Conservation (phyloP, 192 early-diverging fungal species). For the Spizellomyces punctatus region DNA sequence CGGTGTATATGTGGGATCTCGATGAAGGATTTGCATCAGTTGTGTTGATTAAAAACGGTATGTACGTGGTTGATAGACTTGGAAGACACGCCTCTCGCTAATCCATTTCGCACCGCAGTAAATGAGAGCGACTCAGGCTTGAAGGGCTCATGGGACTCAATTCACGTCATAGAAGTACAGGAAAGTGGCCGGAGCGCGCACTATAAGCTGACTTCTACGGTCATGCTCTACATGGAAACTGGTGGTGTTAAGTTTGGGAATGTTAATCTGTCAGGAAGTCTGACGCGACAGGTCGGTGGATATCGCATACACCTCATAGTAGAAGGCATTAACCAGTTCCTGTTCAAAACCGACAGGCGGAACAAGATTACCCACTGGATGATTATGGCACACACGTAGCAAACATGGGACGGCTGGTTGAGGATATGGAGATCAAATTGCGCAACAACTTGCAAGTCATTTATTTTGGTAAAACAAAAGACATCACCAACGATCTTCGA, state of each 20-base stretch:
- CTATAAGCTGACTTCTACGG: conserved; percentile 95
- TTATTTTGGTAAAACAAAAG: conserved; percentile 97
- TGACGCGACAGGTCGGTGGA: conserved; percentile 82
- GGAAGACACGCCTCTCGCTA: not conserved
- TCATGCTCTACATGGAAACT: conserved; percentile 91
- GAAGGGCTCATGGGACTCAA: conserved; percentile 95
- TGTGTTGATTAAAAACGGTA: conserved; percentile 95
- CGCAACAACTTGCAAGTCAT: conserved; percentile 90
- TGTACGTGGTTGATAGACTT: not conserved
- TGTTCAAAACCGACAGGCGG: conserved; percentile 54
- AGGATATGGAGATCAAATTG: conserved; percentile 99
- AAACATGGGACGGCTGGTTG: conserved; percentile 95
- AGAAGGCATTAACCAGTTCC: not conserved
- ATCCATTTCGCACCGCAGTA: conserved; percentile 4
- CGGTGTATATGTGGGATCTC: conserved; percentile 94
- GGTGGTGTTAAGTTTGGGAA: conserved; percentile 61
- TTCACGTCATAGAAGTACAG: conserved; percentile 92
- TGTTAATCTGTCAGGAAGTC: conserved; percentile 86
- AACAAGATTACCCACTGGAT: conserved; percentile 81
- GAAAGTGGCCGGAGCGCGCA: conserved; percentile 84
- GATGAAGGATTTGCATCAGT: conserved; percentile 91
- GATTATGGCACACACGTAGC: conserved; percentile 76
- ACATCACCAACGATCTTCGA: conserved; percentile 93
- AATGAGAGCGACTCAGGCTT: conserved; percentile 14
- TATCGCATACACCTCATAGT: not conserved